A percentile compares a stretch with the other conserved stretches of the same genome.
These are phyloP conservation scores for Kodamaea suecica DNA, from an alignment of 1,139 yeast genomes.

Conservation along the genomic window DNA sequence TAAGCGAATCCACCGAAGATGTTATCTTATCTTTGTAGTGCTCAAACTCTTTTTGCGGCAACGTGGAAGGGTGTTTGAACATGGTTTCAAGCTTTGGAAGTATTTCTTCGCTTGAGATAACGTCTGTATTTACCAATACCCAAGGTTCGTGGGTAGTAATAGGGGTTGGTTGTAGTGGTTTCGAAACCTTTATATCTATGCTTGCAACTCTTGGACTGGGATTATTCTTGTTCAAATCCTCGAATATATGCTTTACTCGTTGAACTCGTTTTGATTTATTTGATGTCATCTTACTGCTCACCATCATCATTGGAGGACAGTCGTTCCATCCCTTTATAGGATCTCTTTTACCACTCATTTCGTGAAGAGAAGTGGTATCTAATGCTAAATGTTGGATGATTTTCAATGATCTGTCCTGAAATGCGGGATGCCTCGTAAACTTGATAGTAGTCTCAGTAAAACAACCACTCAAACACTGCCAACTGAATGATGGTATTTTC, in stretches of 20 bases:
- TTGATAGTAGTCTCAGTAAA: too few species aligned
- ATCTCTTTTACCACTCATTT: too few species aligned
- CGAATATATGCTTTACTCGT: too few species aligned
- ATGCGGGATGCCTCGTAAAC: too few species aligned
- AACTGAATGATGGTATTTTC: too few species aligned
- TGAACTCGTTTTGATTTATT: neutral
- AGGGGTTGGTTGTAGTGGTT: neutral
- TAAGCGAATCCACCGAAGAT: slow-evolving; percentile 16
- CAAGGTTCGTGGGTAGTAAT: neutral
- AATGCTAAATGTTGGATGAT: too few species aligned
- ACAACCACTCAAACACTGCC: too few species aligned
- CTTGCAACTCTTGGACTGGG: too few species aligned
- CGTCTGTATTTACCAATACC: neutral
- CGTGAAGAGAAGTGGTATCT: too few species aligned
- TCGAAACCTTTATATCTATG: too few species aligned
- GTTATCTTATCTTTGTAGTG: slow-evolving; percentile 36
- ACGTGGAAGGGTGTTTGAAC: slow-evolving; percentile 17
- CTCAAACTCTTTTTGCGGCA: slow-evolving; percentile 33
- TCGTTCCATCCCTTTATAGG: slow-evolving; percentile 41
- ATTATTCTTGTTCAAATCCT: too few species aligned
- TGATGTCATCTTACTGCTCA: slow-evolving; percentile 6
- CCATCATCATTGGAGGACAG: slow-evolving; percentile 30
- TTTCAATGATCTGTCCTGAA: too few species aligned
- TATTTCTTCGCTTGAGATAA: neutral
- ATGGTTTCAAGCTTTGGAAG: slow-evolving; percentile 13